Evolutionary conservation across 2,329 filamentous ascomycete genomes (phyloP).

Genomic region (Ophiostoma sp.): DNA sequence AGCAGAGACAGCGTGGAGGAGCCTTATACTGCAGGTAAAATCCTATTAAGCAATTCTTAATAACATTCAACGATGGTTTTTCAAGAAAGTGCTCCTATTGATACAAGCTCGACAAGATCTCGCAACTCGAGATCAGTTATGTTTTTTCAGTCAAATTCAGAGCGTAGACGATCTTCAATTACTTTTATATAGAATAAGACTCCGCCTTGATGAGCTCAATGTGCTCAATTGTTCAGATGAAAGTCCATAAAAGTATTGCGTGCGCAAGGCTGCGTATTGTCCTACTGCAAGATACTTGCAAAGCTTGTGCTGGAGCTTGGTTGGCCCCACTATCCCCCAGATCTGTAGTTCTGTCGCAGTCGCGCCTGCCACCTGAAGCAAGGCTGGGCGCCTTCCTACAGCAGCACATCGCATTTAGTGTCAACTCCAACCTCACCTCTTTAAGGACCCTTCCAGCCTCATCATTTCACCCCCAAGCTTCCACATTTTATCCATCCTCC

Average conservation of each 20-base stretch:
- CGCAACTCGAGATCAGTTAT: not conserved
- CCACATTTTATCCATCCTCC: not conserved
- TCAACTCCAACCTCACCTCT: not conserved
- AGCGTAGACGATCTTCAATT: not conserved
- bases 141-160: not conserved
- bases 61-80: not conserved
- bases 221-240: not conserved
- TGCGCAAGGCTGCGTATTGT: not conserved
- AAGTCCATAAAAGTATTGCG: not conserved
- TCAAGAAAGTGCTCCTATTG: not conserved
- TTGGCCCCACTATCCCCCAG: not conserved
- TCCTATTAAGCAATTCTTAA: not conserved
- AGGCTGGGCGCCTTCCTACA: conserved; percentile 1
- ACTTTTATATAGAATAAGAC: not conserved
- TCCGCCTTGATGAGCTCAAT: not conserved
- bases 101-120: not conserved
- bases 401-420: not conserved
- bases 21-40: not conserved
- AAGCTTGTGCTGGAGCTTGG: not conserved
- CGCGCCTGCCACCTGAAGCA: not conserved
- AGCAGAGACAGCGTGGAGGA: not conserved
- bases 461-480: not conserved
- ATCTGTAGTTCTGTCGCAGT: not conserved
- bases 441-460: not conserved
- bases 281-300: not conserved